These are phyloP conservation scores for Trichothecium roseum DNA, from an alignment of 2,329 filamentous ascomycete genomes.

Conservation along the genomic window DNA sequence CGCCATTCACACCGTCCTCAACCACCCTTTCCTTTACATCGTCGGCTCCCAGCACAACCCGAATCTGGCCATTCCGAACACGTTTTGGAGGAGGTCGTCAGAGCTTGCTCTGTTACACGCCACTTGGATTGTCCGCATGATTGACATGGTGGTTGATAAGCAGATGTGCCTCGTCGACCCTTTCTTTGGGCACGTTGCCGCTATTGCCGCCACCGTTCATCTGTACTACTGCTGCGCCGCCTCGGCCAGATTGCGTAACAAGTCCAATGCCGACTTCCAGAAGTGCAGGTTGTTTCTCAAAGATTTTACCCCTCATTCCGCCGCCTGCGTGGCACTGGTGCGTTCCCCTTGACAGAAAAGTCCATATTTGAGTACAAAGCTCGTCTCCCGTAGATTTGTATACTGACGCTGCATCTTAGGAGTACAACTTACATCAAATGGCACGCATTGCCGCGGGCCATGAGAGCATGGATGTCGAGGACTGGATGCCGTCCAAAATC, in stretches of 20 bases:
- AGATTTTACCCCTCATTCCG: constrained; percentile 33
- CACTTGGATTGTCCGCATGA: constrained; percentile 43
- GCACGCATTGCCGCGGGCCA: constrained; percentile 37
- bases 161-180: constrained; percentile 37
- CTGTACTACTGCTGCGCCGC: constrained; percentile 43
- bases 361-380: too few relatives aligned
- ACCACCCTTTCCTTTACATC: constrained; percentile 44
- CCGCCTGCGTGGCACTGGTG: constrained; percentile 34
- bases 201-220: constrained; percentile 42
- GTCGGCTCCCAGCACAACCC: constrained; percentile 39
- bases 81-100: constrained; percentile 41
- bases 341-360: constrained; percentile 11
- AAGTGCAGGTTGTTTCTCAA: constrained; percentile 39
- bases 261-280: constrained; percentile 39
- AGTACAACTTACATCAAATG: constrained; percentile 36
- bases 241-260: constrained; percentile 35
- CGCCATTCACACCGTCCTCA: constrained; percentile 37
- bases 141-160: constrained; percentile 43
- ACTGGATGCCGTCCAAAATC: constrained; percentile 42
- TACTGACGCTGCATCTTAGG: constrained; percentile 19
- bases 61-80: constrained; percentile 41
- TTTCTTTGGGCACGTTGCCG: constrained; percentile 39
- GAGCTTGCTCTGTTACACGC: constrained; percentile 39
- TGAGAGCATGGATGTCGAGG: constrained; percentile 34
- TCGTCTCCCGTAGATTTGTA: background rate